phyloP scores from a whole-genome alignment of 2,329 filamentous ascomycete genomes.

The Nemania bipapillata region DNA sequence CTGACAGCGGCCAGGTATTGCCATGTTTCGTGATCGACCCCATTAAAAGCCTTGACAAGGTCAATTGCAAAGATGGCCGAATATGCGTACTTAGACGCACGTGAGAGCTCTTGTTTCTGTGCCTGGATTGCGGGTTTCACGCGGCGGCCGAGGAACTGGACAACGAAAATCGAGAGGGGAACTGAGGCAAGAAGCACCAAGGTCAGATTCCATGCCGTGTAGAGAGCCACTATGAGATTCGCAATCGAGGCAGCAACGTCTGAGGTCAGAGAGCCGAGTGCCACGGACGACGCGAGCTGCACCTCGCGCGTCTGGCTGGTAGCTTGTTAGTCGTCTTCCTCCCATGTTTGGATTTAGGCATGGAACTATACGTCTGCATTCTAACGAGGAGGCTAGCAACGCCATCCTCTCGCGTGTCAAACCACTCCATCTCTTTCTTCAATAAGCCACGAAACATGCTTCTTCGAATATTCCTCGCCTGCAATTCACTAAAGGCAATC shows the following conservation, averaged over 20 bases:
- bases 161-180: conserved; percentile 71
- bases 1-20: conserved; percentile 70
- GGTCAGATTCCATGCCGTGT: conserved; percentile 84
- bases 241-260: conserved; percentile 72
- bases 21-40: conserved; percentile 73
- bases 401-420: conserved; percentile 77
- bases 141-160: conserved; percentile 68
- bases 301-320: conserved; percentile 83
- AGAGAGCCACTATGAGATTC: conserved; percentile 77
- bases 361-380: conserved; percentile 73
- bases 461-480: conserved; percentile 73
- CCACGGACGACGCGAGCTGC: conserved; percentile 81
- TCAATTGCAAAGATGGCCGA: conserved; percentile 80
- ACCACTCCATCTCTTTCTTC: conserved; percentile 82
- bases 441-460: conserved; percentile 75
- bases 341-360: not conserved
- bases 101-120: conserved; percentile 74
- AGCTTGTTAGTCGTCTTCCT: conserved; percentile 39
- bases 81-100: conserved; percentile 76
- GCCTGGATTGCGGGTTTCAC: conserved; percentile 73
- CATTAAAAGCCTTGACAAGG: conserved; percentile 86
- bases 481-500: conserved; percentile 82
- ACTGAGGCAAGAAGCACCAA: conserved; percentile 79
- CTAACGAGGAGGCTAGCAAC: conserved; percentile 75
- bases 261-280: conserved; percentile 75